phyloP scores from a whole-genome alignment of 441 rosid genomes.

The Melastoma candidum region DNA sequence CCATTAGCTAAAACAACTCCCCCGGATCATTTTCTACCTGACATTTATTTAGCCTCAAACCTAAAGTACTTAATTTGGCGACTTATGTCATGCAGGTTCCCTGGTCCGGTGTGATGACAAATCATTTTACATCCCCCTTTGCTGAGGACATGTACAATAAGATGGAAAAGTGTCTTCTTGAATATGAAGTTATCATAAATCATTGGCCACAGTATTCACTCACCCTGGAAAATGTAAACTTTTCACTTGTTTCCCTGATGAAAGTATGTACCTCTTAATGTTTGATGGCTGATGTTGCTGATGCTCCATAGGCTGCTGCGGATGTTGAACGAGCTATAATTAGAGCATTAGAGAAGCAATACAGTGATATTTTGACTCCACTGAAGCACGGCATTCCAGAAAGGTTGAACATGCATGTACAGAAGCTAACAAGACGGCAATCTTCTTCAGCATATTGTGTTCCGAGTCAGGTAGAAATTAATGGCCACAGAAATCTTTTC shows the following conservation, averaged over 20 bases:
- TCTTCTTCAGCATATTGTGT: conserved; percentile 59
- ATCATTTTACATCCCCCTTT: conserved; percentile 86
- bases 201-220: conserved; percentile 91
- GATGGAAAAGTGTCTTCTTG: conserved; percentile 55
- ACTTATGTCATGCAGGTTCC: conserved; percentile 44
- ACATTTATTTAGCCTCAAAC: neutral
- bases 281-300: neutral
- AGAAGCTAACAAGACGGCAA: conserved; percentile 87
- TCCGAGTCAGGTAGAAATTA: conserved; percentile 65
- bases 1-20: too few relatives aligned
- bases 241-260: neutral
- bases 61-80: neutral
- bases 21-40: too few relatives aligned
- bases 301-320: conserved; percentile 55
- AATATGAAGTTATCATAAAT: conserved; percentile 82
- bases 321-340: conserved; percentile 76
- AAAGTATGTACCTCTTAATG: neutral
- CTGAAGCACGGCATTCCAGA: conserved; percentile 80
- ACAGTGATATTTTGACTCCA: conserved; percentile 74
- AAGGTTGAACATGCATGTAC: conserved; percentile 91
- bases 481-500: neutral
- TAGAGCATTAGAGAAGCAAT: conserved; percentile 85
- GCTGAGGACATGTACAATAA: conserved; percentile 93
- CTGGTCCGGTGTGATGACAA: conserved; percentile 85
- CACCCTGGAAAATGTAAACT: conserved; percentile 75